phyloP scores from a whole-genome alignment of 2,329 filamentous ascomycete species.

The Mollisiaceae sp. region DNA sequence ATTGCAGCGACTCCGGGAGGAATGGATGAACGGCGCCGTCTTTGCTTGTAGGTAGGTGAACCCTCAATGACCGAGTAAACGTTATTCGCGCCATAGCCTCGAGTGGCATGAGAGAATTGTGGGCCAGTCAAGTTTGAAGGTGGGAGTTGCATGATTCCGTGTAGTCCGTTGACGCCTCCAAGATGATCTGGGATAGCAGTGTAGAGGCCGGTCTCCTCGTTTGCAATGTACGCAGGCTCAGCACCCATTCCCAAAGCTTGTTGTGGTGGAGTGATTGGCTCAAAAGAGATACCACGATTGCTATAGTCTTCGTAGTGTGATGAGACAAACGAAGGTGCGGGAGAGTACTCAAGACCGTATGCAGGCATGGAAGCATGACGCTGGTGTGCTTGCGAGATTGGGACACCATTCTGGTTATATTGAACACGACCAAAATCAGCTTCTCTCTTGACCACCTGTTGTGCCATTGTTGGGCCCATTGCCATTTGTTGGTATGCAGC shows the following conservation, averaged over 20 bases:
- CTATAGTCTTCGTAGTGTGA: constrained; percentile 98
- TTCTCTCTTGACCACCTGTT: constrained; percentile 85
- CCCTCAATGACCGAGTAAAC: constrained; percentile 97
- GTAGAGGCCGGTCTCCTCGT: constrained; percentile 96
- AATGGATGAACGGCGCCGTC: constrained; percentile 90
- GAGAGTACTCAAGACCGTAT: constrained; percentile 94
- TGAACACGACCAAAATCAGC: constrained; percentile 81
- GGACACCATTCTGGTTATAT: constrained; percentile 91
- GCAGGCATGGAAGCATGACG: constrained; percentile 98
- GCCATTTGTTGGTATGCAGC: constrained; percentile 71
- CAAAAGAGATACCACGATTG: constrained; percentile 93
- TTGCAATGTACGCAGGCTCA: constrained; percentile 96
- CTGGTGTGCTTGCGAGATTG: constrained; percentile 82
- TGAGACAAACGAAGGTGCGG: constrained; percentile 96
- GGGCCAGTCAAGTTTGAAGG: constrained; percentile 81
- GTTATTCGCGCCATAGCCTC: constrained; percentile 72
- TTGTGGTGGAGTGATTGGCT: constrained; percentile 95
- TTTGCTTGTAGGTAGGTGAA: constrained; percentile 98
- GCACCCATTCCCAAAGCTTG: constrained; percentile 80
- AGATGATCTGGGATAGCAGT: constrained; percentile 91
- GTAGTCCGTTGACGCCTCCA: constrained; percentile 72
- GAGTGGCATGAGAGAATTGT: constrained; percentile 75
- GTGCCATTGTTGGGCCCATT: constrained; percentile 72
- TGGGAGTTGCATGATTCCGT: constrained; percentile 89
- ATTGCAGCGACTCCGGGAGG: constrained; percentile 76